Base-by-base conservation (phyloP, 1,139 yeast species). In the Taphrina sp. region DNA sequence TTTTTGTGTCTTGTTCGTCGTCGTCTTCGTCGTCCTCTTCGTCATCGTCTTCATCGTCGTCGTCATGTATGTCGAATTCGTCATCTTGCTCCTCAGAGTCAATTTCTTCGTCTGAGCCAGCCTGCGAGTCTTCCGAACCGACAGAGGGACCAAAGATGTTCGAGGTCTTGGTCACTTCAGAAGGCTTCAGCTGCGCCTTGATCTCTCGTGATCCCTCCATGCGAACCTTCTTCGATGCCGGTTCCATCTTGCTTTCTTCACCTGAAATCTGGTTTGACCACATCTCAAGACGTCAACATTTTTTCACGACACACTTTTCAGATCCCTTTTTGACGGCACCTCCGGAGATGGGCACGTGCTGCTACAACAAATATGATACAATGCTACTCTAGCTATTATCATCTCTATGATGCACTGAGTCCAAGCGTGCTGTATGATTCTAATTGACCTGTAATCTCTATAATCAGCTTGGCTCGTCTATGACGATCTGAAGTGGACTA, bases 1-100 rank as follows among this genome's bases (percentile, higher is more conserved):
- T 26, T n/a, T 62, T 68, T 3, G 61, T 65, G 12, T 60, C 65
- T 3, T 61, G 65, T n/a, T 58, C 61, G n/a, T 42, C 47, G 5
- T 59, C 64, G 16, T 41, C 49, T 12, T 65, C 55, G 19, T 51
- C 60, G 37, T 62, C 62, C 7, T 31, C 57, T 19, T 45, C 57
- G 4, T 59, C 57, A 5, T 55, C 63, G 16, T 52, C 56, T 3
- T 37, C 44, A 19, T 49, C 45, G 5, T 54, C 62, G n/a, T 23
- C 42, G 3, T 23, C 22, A 12, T 41, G 12, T 8, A 5, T 20
- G 16, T 45, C 43, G 22, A 23, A 31, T 1, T 33, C 49, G 41
- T 52, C 52, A 10, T 37, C 37, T 16, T 12, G 17, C 3, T 45
- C 47, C 20, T 28, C 37, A 26, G 31, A 26, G 35, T 31, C 49